These are phyloP conservation scores for Xylariales sp. DNA, from an alignment of 2,329 filamentous ascomycete species.

Conservation along the genomic window DNA sequence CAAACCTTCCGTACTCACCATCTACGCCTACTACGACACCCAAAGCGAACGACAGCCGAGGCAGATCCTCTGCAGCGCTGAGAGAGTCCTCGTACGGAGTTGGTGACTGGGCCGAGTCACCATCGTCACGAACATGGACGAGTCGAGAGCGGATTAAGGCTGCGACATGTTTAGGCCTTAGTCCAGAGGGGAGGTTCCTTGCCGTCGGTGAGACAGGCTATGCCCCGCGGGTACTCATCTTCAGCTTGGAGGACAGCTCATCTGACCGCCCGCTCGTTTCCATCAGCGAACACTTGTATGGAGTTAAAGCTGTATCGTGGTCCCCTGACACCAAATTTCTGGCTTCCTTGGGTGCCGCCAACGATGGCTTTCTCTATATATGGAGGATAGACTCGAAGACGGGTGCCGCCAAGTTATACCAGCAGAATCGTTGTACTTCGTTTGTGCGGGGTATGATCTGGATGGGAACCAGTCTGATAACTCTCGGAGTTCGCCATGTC, in stretches of 20 bases:
- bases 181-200: conserved; percentile 78
- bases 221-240: conserved; percentile 84
- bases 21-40: conserved; percentile 52
- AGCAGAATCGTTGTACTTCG: conserved; percentile 90
- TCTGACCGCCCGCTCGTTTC: conserved; percentile 80
- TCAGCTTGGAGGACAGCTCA: conserved; percentile 74
- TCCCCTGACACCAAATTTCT: conserved; percentile 82
- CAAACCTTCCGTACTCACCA: conserved; percentile 44
- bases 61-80: conserved; percentile 42
- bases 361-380: conserved; percentile 90
- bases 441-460: conserved; percentile 83
- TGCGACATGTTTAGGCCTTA: conserved; percentile 85
- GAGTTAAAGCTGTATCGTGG: conserved; percentile 84
- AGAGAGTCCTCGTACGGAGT: conserved; percentile 44
- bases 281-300: conserved; percentile 85
- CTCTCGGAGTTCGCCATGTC: conserved; percentile 84
- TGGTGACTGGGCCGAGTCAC: conserved; percentile 58
- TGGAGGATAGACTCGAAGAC: conserved; percentile 84
- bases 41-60: conserved; percentile 61
- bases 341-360: conserved; percentile 81
- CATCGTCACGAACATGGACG: conserved; percentile 70
- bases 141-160: conserved; percentile 92
- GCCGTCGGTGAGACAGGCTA: conserved; percentile 96
- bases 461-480: conserved; percentile 80
- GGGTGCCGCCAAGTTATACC: conserved; percentile 71